These are phyloP conservation scores for Rhamnella rubrinervis DNA, from an alignment of 331 rosid species.

Conservation along the genomic window DNA sequence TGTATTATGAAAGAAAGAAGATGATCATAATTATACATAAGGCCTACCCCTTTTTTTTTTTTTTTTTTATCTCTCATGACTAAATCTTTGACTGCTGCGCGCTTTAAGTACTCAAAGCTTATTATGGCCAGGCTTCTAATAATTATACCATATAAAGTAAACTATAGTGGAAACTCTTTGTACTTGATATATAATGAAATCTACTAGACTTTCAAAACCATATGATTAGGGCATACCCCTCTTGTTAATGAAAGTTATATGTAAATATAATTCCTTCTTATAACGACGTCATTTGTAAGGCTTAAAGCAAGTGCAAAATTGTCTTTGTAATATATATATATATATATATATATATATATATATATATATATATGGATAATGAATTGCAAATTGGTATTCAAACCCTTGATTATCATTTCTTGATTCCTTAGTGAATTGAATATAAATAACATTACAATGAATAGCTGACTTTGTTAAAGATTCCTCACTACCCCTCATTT, in stretches of 20 bases:
- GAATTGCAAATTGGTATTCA: not conserved
- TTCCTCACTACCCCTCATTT: constrained; percentile 7
- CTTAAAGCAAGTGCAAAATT: not conserved
- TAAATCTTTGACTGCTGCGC: constrained; percentile 30
- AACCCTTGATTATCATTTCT: not conserved
- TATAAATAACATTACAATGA: not conserved
- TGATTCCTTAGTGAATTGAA: constrained; percentile 1
- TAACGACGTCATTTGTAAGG: not conserved
- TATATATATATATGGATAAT: not conserved
- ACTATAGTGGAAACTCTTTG: constrained; percentile 2
- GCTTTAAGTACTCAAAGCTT: constrained; percentile 10
- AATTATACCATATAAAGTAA: not conserved
- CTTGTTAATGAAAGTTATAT: too few species aligned
- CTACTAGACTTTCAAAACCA: constrained; percentile 12
- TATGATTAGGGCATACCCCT: not conserved
- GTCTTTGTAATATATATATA: not conserved
- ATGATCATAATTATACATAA: not conserved
- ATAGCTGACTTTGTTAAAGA: constrained; percentile 30
- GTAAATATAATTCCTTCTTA: not conserved
- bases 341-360: not conserved
- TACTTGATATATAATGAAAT: not conserved
- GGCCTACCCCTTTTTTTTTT: not conserved
- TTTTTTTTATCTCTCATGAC: not conserved
- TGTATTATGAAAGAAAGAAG: not conserved
- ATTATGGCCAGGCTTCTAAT: not conserved